Percentiles rank a stretch among this genome's conserved stretches.
Conservation (phyloP, 495 filamentous ascomycete genomes). For the Trypethelium eluteriae region DNA sequence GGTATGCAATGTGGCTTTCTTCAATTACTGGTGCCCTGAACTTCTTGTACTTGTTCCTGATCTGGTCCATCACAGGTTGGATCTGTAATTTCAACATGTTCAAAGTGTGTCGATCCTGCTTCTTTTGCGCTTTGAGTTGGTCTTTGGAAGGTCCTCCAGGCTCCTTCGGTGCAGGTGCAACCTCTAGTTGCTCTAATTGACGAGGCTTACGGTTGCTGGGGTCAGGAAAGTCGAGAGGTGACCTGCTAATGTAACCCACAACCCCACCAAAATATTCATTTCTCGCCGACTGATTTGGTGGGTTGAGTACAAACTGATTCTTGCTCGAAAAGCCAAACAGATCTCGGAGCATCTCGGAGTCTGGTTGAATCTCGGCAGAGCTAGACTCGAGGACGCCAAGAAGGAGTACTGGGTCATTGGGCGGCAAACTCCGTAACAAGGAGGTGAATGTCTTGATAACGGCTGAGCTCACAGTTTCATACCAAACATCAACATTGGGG, state of each 20-base stretch:
- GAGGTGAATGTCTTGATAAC: slow-evolving; percentile 72
- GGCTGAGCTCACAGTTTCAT: slow-evolving; percentile 54
- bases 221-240: slow-evolving; percentile 79
- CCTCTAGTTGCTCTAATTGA: slow-evolving; percentile 63
- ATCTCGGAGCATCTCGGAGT: slow-evolving; percentile 57
- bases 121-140: slow-evolving; percentile 70
- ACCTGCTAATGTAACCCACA: slow-evolving; percentile 62
- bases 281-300: slow-evolving; percentile 57
- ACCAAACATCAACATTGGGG: slow-evolving; percentile 83
- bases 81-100: slow-evolving; percentile 81
- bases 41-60: slow-evolving; percentile 72
- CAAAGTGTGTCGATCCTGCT: slow-evolving; percentile 67
- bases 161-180: slow-evolving; percentile 49
- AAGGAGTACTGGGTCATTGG: slow-evolving; percentile 81
- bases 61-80: slow-evolving; percentile 91
- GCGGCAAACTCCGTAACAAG: slow-evolving; percentile 66
- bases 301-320: slow-evolving; percentile 60
- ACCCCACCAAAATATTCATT: slow-evolving; percentile 69
- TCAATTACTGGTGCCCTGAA: slow-evolving; percentile 76
- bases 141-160: slow-evolving; percentile 53
- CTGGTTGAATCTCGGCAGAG: slow-evolving; percentile 40
- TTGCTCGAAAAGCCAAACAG: slow-evolving; percentile 77
- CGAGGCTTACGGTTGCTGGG: slow-evolving; percentile 76
- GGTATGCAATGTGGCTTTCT: slow-evolving; percentile 61
- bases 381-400: slow-evolving; percentile 64